Percentiles rank a stretch among this genome's conserved stretches.
Evolutionary conservation across 2,329 filamentous ascomycete genomes (phyloP).

Genomic region (Ramichloridium luteum): DNA sequence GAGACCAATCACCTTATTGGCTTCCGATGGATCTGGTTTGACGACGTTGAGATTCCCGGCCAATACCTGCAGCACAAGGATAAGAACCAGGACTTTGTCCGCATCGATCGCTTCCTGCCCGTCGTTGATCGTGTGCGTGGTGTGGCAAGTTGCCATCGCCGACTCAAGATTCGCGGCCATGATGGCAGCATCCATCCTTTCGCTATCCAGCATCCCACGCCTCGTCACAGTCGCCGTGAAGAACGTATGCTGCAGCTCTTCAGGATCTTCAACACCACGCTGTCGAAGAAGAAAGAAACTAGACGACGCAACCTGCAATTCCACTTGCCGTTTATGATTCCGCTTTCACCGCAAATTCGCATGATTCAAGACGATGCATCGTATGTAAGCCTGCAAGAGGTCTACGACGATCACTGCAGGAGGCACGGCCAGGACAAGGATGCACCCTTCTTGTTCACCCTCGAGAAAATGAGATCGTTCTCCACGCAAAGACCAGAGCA

Average conservation of each 20-base stretch:
- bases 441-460: conserved; percentile 85
- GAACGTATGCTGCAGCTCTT: conserved; percentile 93
- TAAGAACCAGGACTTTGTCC: conserved; percentile 97
- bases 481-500: conserved; percentile 48
- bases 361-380: conserved; percentile 93
- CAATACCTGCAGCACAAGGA: conserved; percentile 97
- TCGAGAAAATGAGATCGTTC: conserved; percentile 79
- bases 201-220: conserved; percentile 89
- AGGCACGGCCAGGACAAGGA: conserved; percentile 82
- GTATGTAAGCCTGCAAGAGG: conserved; percentile 84
- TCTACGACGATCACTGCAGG: conserved; percentile 94
- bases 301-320: conserved; percentile 89
- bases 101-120: conserved; percentile 91
- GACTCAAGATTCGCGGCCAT: conserved; percentile 90
- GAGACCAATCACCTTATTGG: conserved; percentile 83
- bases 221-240: conserved; percentile 81
- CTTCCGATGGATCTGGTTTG: conserved; percentile 94
- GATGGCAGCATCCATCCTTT: conserved; percentile 96
- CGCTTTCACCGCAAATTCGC: conserved; percentile 83
- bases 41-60: conserved; percentile 94
- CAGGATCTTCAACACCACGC: conserved; percentile 87
- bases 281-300: conserved; percentile 89
- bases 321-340: conserved; percentile 89
- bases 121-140: conserved; percentile 86
- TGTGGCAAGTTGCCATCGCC: conserved; percentile 80